Base-by-base conservation (phyloP, 768 basidiomycete genomes). In the Mycena sanguinolenta region DNA sequence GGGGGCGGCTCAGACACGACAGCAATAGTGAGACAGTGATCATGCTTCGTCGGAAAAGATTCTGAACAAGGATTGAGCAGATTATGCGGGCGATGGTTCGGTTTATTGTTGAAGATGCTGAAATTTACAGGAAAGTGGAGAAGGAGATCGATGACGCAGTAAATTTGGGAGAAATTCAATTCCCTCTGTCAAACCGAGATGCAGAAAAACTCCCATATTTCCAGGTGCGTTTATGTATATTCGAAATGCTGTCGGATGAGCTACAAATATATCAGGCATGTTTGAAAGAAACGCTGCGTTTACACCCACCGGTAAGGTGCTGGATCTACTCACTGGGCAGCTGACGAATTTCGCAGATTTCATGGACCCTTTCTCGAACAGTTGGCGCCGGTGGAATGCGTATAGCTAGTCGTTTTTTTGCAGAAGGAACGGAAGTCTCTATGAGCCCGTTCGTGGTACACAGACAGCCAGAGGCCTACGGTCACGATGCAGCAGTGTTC, bases 371-470 rank as follows among this genome's bases (percentile, higher is more conserved):
- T 21, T 19, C 61, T 23, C 62, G 67, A 38, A 23, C 23, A 14
- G 57, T 69, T 8, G 62, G 55, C 8, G 21, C 21, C 0, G 62
- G 57, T 21, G 67, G 67, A 8, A 46, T 49, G 3, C 44, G n/a
- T 9, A 63, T 69, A 27, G 52, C 59, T 0, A 54, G 60, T 6
- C 38, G 63, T 14, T 69, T 39, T 23, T 63, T 69, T 10, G 25
- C 55, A 6, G 55, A 63, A 38, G 67, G 67, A 16, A 69, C 67
- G 9, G 61, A 69, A 16, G 61, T 63, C 12, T 69, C 67, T 10
- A 69, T 69, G 67, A 69, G 67, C 36, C 67, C 67, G 17, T 69
- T 69, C 16, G 67, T 69, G 13, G 23, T 69, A 8, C 67, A 69
- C 55, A 49, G 67, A 28, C 38, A 49, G 1, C 7, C 36, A 0